Conservation (phyloP, 2,329 filamentous ascomycete species). For the Colletotrichum liaoningense region DNA sequence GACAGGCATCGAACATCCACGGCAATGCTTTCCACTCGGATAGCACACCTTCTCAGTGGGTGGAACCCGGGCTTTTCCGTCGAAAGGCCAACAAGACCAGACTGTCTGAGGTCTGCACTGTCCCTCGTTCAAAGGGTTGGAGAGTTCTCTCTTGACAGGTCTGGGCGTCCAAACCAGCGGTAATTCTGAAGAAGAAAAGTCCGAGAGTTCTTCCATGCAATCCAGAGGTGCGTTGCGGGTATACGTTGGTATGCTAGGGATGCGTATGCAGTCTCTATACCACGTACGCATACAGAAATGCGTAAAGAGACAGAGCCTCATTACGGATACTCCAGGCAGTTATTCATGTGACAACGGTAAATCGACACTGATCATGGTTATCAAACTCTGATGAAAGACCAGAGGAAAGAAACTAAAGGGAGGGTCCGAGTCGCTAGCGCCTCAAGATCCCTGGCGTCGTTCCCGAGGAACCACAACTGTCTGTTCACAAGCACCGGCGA, state of each 20-base stretch:
- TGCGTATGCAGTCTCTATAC: background rate
- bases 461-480: constrained; percentile 10
- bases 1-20: background rate
- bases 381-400: background rate
- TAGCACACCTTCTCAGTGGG: background rate
- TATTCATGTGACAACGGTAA: background rate
- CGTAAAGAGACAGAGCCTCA: constrained; percentile 1
- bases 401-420: background rate
- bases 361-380: no score
- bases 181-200: background rate
- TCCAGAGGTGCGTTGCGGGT: background rate
- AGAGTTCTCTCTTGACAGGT: constrained; percentile 15
- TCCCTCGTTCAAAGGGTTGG: background rate
- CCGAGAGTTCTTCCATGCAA: background rate
- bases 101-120: background rate
- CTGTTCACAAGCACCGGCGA: background rate
- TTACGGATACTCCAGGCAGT: background rate
- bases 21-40: constrained; percentile 3
- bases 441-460: constrained; percentile 17
- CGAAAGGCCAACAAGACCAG: background rate
- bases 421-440: constrained; percentile 10
- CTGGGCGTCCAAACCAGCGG: constrained; percentile 25
- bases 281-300: background rate
- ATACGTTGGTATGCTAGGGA: background rate
- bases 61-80: background rate